These are phyloP conservation scores for Oryza meridionalis DNA, from an alignment of 176 grass and related monocot genomes.

Conservation along the genomic window DNA sequence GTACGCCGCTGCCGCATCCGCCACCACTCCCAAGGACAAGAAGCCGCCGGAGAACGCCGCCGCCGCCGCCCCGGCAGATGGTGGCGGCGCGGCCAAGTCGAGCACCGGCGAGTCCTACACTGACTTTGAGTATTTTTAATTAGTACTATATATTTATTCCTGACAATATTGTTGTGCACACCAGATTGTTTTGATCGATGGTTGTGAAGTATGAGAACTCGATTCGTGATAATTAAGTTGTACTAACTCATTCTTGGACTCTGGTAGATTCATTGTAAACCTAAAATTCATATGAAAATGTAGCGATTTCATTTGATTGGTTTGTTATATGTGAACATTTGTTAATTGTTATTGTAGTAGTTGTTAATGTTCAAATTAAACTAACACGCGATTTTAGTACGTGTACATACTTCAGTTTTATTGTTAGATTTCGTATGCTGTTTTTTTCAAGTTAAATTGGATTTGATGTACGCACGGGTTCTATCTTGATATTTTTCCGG, in stretches of 20 bases:
- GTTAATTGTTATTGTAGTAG: background rate
- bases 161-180: background rate
- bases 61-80: background rate
- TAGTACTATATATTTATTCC: background rate
- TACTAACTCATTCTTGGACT: background rate
- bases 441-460: no score
- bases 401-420: no score
- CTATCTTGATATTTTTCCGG: no score
- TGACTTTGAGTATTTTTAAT: conserved; percentile 35
- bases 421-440: no score
- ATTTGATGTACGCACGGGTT: no score
- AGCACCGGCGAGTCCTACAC: conserved; percentile 1
- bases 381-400: no score
- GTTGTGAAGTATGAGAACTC: background rate
- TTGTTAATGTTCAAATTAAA: no score
- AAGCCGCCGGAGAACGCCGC: background rate
- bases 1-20: background rate
- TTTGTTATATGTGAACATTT: background rate
- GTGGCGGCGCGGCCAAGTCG: background rate
- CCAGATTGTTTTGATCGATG: conserved; percentile 19
- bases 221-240: background rate
- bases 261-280: background rate
- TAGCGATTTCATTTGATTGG: background rate
- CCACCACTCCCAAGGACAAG: conserved; percentile 27
- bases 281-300: background rate